phyloP scores from a whole-genome alignment of 306 rosid species.

The Fragaria nilgerrensis region DNA sequence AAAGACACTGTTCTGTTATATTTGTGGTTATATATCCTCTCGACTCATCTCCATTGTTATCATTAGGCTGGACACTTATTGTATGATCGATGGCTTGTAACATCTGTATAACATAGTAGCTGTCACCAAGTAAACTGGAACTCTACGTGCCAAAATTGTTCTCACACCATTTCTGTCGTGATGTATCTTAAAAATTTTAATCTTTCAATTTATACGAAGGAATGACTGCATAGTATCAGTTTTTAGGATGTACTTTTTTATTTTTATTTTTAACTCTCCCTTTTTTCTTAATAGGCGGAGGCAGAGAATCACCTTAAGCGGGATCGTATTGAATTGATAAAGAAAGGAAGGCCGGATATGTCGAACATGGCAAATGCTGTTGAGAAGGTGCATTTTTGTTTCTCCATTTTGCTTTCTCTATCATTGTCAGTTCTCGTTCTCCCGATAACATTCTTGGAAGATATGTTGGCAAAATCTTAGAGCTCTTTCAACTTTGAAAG shows the following conservation, averaged over 20 bases:
- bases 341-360: constrained; percentile 37
- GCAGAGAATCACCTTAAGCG: constrained; percentile 44
- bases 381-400: constrained; percentile 38
- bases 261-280: background rate
- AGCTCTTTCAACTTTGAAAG: constrained; percentile 6
- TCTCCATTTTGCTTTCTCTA: constrained; percentile 8
- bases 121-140: background rate
- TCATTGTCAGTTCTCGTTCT: background rate
- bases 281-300: constrained; percentile 44
- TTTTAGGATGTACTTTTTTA: background rate
- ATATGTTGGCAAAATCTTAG: background rate
- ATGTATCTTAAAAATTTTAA: background rate
- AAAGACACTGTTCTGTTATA: background rate
- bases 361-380: constrained; percentile 30
- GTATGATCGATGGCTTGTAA: background rate
- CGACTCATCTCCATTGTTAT: background rate
- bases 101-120: background rate
- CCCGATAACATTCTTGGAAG: background rate
- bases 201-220: background rate
- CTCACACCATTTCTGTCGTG: background rate
- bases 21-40: background rate
- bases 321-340: constrained; percentile 43
- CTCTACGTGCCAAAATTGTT: background rate
- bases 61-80: background rate
- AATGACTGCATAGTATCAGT: background rate